A percentile compares a stretch with the other conserved stretches of the same genome.
phyloP scores from a whole-genome alignment of 208 protist species.

The Acanthamoeba healyi region DNA sequence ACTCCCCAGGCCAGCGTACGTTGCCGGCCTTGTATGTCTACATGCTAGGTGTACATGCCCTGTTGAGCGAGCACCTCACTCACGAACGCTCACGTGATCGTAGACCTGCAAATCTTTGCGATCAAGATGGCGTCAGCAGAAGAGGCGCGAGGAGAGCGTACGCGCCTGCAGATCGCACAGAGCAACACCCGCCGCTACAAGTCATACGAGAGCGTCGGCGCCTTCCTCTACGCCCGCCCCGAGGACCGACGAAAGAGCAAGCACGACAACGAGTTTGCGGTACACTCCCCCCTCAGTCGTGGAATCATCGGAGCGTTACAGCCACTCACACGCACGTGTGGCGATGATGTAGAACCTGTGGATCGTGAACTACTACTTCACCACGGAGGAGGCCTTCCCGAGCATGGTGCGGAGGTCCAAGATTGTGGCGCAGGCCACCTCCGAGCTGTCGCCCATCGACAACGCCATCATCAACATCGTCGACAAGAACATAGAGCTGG shows the following conservation, averaged over 20 bases:
- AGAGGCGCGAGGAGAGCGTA: constrained; percentile 44
- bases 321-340: constrained; percentile 19
- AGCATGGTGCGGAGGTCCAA: constrained; percentile 72
- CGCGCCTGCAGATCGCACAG: neutral
- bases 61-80: neutral
- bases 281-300: neutral
- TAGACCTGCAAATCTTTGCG: constrained; percentile 61
- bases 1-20: constrained; percentile 1
- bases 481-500: constrained; percentile 79
- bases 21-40: neutral
- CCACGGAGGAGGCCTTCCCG: constrained; percentile 78
- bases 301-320: no score
- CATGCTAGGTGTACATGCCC: neutral
- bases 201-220: neutral
- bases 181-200: neutral
- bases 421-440: neutral
- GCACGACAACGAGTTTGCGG: constrained; percentile 46
- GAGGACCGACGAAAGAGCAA: neutral
- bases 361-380: constrained; percentile 80
- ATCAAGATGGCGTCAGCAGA: constrained; percentile 31
- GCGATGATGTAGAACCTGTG: constrained; percentile 82
- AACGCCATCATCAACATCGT: constrained; percentile 80
- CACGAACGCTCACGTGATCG: no score
- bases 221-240: constrained; percentile 45
- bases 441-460: constrained; percentile 73